Base-by-base conservation (phyloP, 345 rosid species). In the Dipteronia dyeriana region DNA sequence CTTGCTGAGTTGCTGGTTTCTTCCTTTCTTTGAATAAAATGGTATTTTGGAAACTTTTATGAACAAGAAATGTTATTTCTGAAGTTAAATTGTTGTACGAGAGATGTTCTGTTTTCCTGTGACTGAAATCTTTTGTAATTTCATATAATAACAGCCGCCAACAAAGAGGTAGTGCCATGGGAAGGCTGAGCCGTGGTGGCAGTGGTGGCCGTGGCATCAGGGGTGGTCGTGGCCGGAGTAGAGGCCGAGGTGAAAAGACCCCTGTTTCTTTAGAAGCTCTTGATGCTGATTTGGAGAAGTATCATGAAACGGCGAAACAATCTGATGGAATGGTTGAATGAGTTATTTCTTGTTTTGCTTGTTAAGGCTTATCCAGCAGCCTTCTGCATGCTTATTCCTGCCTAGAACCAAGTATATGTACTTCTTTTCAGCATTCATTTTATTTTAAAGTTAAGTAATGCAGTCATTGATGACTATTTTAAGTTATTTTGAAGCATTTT, bases 221-320 rank as follows among this genome's bases (percentile, higher is more conserved):
- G 25, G 76, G 85, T 20, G 85, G 83, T 22, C 86, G 79, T 68
- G 83, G 86, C 16, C 76, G 74, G 38, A 85, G 86, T 56, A 82
- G 85, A 79, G 85, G 80, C 29, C 75, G 64, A 23, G 87, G 77
- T 63, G 84, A 80, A 39, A 81, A 82, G 66, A 73, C 83, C 17
- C 68, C 75, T 16, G 23, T 75, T 9, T 82, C 97, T 39, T 85
- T 86, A 7, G 91, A 87, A 47, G 87, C 84, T 78, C 95, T 91
- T 70, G 90, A 90, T 83, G 88, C 90, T 62, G 89, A 86, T 59
- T 66, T 89, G 87, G 92, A 90, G 72, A 89, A 82, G 71, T 91
- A 91, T 78, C 91, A 82, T 76, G 69, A 77, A 49, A 84, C 81
- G 80, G 89, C 90, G 64, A 88, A 83, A 88, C 77, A 85, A 66